Conservation (phyloP, 495 filamentous ascomycete species). For the Aspergillus homomorphus region DNA sequence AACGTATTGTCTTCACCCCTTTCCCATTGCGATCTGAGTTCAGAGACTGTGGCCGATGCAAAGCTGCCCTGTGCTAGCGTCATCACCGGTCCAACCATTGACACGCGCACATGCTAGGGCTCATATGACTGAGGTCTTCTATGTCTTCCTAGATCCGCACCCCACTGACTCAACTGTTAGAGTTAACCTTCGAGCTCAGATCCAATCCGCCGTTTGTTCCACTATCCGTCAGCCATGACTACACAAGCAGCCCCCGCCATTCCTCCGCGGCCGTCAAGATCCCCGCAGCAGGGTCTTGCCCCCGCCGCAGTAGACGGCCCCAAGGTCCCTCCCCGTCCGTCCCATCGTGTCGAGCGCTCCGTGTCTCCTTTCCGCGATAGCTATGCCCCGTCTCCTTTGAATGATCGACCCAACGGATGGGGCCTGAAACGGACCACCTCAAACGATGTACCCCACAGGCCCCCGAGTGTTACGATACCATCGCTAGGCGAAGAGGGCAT, state of each 20-base stretch:
- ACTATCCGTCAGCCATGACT: constrained; percentile 35
- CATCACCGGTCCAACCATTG: constrained; percentile 1
- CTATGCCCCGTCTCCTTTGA: constrained; percentile 83
- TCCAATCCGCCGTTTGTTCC: background rate
- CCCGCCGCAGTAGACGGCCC: constrained; percentile 37
- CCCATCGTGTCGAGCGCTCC: constrained; percentile 68
- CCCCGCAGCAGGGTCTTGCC: constrained; percentile 38
- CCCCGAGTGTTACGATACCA: constrained; percentile 76
- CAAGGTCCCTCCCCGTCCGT: constrained; percentile 69
- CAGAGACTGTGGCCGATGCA: constrained; percentile 1
- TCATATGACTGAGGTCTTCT: background rate
- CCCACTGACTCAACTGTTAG: constrained; percentile 1
- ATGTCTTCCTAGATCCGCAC: background rate
- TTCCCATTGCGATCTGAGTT: background rate
- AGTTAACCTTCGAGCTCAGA: constrained; percentile 2
- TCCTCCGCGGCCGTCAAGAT: constrained; percentile 51
- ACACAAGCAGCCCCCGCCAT: constrained; percentile 44
- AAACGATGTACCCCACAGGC: constrained; percentile 54
- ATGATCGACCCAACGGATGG: constrained; percentile 56
- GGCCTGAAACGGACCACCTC: constrained; percentile 45
- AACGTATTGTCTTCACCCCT: background rate
- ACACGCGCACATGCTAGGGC: background rate
- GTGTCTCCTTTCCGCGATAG: constrained; percentile 71
- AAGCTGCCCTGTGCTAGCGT: constrained; percentile 5
- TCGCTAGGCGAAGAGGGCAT: constrained; percentile 84